phyloP scores from a whole-genome alignment of 2,329 filamentous ascomycete genomes.

The Gnomoniopsis smithogilvyi region DNA sequence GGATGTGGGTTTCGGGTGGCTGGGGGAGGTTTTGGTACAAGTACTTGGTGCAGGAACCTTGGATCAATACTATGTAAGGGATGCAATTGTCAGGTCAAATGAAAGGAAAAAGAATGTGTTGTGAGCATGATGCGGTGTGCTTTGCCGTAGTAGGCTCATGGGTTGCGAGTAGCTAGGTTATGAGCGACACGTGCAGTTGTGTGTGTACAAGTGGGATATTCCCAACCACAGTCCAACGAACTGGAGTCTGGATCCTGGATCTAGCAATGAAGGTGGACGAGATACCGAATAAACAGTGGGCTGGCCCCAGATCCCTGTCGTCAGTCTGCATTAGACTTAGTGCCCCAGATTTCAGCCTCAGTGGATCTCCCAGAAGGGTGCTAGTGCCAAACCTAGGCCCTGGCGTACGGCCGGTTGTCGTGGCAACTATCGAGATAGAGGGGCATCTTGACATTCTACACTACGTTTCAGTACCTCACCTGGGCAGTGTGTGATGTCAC shows the following conservation, averaged over 20 bases:
- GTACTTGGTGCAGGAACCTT: not conserved
- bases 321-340: not conserved
- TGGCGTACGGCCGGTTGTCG: not conserved
- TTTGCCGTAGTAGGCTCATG: not conserved
- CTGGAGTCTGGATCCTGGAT: not conserved
- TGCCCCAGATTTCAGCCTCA: constrained; percentile 1
- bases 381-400: not conserved
- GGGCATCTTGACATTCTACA: not conserved
- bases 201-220: not conserved
- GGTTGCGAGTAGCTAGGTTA: not conserved
- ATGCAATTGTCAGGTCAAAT: not conserved
- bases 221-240: not conserved
- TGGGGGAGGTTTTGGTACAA: not conserved
- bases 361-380: not conserved
- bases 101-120: not conserved
- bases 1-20: not conserved
- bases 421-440: not conserved
- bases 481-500: not conserved
- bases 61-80: not conserved
- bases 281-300: constrained; percentile 1
- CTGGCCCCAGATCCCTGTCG: not conserved
- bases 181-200: not conserved
- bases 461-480: not conserved
- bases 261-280: not conserved
- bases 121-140: not conserved